Evolutionary conservation across 2,329 filamentous ascomycete species (phyloP).

Genomic region (Epichloe amarillans): DNA sequence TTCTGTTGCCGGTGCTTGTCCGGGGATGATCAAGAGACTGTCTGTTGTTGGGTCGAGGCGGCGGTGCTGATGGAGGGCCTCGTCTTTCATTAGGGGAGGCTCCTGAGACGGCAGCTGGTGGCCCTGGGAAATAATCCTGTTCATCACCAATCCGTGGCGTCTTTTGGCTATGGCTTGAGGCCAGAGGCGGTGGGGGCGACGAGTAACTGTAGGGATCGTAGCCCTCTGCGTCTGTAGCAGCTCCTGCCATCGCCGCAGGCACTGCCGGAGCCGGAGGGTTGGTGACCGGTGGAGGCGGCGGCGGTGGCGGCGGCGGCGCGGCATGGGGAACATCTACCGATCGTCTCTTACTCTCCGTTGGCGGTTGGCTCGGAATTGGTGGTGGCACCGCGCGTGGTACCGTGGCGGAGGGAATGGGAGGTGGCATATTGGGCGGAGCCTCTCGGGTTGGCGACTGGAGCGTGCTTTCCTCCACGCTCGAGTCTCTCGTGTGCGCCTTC

Average conservation of each 20-base stretch:
- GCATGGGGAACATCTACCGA: conserved; percentile 60
- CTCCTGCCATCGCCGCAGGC: not conserved
- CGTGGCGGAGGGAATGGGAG: conserved; percentile 40
- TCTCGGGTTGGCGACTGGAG: conserved; percentile 41
- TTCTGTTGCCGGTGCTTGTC: conserved; percentile 28
- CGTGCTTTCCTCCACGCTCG: conserved; percentile 59
- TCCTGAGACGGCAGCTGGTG: conserved; percentile 30
- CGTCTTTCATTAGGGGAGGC: conserved; percentile 26
- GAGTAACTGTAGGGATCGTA: conserved; percentile 55
- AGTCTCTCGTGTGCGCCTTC: conserved; percentile 65
- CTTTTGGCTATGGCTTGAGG: conserved; percentile 18
- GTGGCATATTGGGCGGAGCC: conserved; percentile 32
- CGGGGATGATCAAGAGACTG: conserved; percentile 24
- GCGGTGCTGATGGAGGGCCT: conserved; percentile 24
- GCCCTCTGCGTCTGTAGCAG: conserved; percentile 41
- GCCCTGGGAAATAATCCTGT: conserved; percentile 30
- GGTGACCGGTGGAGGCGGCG: conserved; percentile 7
- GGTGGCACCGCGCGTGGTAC: conserved; percentile 50
- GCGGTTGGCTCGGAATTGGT: conserved; percentile 49
- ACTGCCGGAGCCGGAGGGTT: conserved; percentile 11
- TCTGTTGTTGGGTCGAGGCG: conserved; percentile 11
- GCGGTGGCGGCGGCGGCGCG: conserved; percentile 54
- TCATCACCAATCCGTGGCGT: conserved; percentile 33
- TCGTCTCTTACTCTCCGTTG: conserved; percentile 37
- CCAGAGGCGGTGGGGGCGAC: conserved; percentile 15